phyloP scores from a whole-genome alignment of 2,329 filamentous ascomycete species.

The Xylariaceae sp. region DNA sequence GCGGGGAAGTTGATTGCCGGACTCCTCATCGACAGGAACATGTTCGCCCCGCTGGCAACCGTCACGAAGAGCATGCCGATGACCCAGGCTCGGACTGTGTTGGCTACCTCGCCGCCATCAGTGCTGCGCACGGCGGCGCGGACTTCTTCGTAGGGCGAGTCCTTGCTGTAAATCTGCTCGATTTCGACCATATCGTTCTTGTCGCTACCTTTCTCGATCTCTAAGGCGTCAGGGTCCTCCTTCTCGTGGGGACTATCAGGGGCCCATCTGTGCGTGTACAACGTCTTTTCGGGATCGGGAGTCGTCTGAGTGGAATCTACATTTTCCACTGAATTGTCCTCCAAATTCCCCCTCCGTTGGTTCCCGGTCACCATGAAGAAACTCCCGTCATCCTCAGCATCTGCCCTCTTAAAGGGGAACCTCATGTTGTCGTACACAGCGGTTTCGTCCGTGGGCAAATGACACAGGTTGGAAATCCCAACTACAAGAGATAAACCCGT shows the following conservation, averaged over 20 bases:
- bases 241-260: conserved; percentile 34
- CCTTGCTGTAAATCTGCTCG: conserved; percentile 32
- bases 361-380: conserved; percentile 14
- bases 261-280: conserved; percentile 33
- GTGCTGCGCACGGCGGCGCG: conserved; percentile 41
- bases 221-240: conserved; percentile 26
- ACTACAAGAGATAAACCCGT: background rate
- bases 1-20: conserved; percentile 36
- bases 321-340: conserved; percentile 22
- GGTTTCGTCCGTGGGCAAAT: background rate
- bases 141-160: conserved; percentile 38
- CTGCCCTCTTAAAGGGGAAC: conserved; percentile 5
- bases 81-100: conserved; percentile 42
- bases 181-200: conserved; percentile 30
- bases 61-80: conserved; percentile 42
- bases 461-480: background rate
- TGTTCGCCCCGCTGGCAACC: conserved; percentile 37
- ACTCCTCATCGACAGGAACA: conserved; percentile 35
- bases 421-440: conserved; percentile 8
- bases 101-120: conserved; percentile 40
- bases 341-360: conserved; percentile 9
- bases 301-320: conserved; percentile 24
- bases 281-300: conserved; percentile 30
- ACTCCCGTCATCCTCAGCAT: conserved; percentile 5
- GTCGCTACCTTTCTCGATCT: conserved; percentile 31